Evolutionary conservation across 306 rosid species (phyloP).

Genomic region (Sophora flavescens): DNA sequence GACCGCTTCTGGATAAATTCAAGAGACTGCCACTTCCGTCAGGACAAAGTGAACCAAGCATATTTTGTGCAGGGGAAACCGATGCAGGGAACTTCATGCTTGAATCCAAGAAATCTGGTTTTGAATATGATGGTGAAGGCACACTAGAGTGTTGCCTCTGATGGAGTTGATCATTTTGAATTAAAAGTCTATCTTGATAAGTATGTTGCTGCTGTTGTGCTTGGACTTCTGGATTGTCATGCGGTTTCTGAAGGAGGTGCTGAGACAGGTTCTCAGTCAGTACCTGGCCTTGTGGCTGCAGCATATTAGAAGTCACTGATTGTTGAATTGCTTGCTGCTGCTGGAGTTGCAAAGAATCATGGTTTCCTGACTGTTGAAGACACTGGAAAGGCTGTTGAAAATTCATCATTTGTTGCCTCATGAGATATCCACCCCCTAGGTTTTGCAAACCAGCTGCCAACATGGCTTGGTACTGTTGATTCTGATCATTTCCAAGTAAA

Average conservation of each 20-base stretch:
- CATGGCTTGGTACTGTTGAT: conserved; percentile 91
- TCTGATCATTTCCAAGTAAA: conserved; percentile 70
- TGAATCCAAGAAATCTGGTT: conserved; percentile 70
- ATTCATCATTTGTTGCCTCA: conserved; percentile 82
- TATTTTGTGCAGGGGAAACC: conserved; percentile 64
- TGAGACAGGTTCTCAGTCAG: conserved; percentile 70
- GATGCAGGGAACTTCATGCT: conserved; percentile 65
- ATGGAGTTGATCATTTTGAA: conserved; percentile 72
- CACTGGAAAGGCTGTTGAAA: conserved; percentile 78
- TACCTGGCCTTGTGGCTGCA: conserved; percentile 65
- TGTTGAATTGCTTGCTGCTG: conserved; percentile 71
- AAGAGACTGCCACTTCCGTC: conserved; percentile 68
- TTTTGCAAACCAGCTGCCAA: conserved; percentile 84
- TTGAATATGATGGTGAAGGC: conserved; percentile 73
- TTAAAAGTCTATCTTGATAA: conserved; percentile 61
- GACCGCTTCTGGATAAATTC: conserved; percentile 66
- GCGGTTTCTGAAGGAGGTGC: conserved; percentile 73
- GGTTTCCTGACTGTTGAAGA: conserved; percentile 71
- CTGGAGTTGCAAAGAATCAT: conserved; percentile 71
- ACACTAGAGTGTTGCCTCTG: conserved; percentile 64
- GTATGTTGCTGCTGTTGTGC: conserved; percentile 64
- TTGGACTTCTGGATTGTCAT: conserved; percentile 69
- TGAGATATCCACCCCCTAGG: conserved; percentile 72
- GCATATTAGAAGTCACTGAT: conserved; percentile 57
- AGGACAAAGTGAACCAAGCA: conserved; percentile 68